Conservation (phyloP, 257 asterid species). For the Buddleja alternifolia region DNA sequence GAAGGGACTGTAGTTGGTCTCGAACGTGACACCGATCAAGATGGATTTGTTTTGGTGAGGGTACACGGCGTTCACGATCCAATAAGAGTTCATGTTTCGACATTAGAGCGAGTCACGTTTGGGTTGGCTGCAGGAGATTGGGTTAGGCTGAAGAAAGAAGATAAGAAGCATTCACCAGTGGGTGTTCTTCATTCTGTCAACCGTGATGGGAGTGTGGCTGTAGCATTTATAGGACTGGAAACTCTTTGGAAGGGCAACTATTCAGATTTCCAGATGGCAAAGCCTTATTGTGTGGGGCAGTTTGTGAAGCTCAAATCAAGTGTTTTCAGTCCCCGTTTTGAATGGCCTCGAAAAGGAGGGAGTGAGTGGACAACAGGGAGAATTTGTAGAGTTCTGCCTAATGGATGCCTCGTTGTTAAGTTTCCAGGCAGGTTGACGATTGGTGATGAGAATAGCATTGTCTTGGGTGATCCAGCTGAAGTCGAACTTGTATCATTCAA, state of each 20-base stretch:
- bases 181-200: constrained; percentile 70
- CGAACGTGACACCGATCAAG: constrained; percentile 64
- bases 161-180: constrained; percentile 64
- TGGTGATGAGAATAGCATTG: constrained; percentile 41
- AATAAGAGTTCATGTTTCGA: constrained; percentile 55
- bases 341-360: constrained; percentile 74
- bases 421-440: constrained; percentile 67
- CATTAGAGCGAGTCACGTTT: constrained; percentile 74
- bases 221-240: constrained; percentile 75
- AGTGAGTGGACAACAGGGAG: constrained; percentile 74
- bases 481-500: constrained; percentile 69
- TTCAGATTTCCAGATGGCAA: constrained; percentile 80
- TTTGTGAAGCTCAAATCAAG: constrained; percentile 67
- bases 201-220: constrained; percentile 68
- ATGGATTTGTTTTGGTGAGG: constrained; percentile 74
- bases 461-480: constrained; percentile 83
- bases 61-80: constrained; percentile 81
- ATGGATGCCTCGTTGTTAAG: constrained; percentile 75
- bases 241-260: constrained; percentile 71
- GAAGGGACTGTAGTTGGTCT: constrained; percentile 78
- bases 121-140: constrained; percentile 87
- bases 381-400: constrained; percentile 65
- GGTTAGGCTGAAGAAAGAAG: constrained; percentile 68
- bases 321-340: constrained; percentile 67
- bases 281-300: constrained; percentile 65